Evolutionary conservation across 73 alveolate species (phyloP).

Genomic region (Paraurostyla sp.): DNA sequence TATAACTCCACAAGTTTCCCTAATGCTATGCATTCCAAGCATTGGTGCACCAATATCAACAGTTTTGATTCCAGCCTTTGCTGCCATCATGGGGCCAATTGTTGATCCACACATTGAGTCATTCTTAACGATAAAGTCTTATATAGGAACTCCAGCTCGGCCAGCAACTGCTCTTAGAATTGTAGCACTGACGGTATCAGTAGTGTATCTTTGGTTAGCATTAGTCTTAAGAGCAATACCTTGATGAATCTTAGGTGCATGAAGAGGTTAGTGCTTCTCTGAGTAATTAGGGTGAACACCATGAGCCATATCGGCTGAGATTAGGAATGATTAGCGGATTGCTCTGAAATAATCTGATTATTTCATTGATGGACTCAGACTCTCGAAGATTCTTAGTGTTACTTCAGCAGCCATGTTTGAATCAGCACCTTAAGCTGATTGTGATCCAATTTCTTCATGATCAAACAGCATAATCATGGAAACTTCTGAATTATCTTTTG

Average conservation of each 20-base stretch:
- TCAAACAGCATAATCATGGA: constrained; percentile 93
- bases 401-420: constrained; percentile 87
- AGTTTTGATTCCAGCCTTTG: constrained; percentile 96
- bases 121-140: constrained; percentile 96
- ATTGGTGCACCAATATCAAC: constrained; percentile 98
- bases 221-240: constrained; percentile 96
- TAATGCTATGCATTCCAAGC: constrained; percentile 97
- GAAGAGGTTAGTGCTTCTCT: constrained; percentile 93
- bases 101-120: constrained; percentile 98
- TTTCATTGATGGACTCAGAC: constrained; percentile 69
- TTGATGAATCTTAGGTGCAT: constrained; percentile 91
- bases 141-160: constrained; percentile 87
- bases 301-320: constrained; percentile 99
- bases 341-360: constrained; percentile 85
- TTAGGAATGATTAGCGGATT: constrained; percentile 83
- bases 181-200: constrained; percentile 94
- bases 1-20: constrained; percentile 96
- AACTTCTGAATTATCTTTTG: constrained; percentile 85
- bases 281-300: constrained; percentile 97
- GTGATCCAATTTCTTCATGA: constrained; percentile 98
- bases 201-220: constrained; percentile 95
- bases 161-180: constrained; percentile 89
- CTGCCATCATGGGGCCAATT: constrained; percentile 97
- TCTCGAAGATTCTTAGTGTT: constrained; percentile 86
- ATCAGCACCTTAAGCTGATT: constrained; percentile 97